Evolutionary conservation across 176 grass and related monocot species (phyloP), one percentile per base, ranked within the genome.

Genomic region (Hsuehochloa calcarea): DNA sequence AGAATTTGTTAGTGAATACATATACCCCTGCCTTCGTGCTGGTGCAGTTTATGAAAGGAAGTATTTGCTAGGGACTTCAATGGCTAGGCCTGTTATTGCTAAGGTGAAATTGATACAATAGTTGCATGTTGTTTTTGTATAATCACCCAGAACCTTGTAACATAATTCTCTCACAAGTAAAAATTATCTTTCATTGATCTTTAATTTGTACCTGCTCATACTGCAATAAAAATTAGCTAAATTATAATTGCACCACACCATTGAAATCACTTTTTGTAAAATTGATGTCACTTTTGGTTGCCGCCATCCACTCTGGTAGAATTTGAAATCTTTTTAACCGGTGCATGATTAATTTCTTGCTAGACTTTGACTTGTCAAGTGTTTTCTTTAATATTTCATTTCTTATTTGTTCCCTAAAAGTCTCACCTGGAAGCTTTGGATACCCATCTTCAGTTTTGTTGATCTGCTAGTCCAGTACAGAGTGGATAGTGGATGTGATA

Each of bases 31-130:
- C 80, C 79, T 99, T 61, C 91, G 91, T 83, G 91, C 96, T 68
- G 96, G 93, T 85, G 93, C 96, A 69, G 85, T 99, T 68, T 99
- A 99, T 85, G 96, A 99, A 93, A 94, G 93, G 51, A 99, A 99
- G 79, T 99, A 99, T 88, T 87, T 99, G 29, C 91, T 99, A 77
- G 96, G 93, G 64, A 99, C 96, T 74, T 99, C 96, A 37, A 96
- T 99, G 93, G 96, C 96, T 84, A 89, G 96, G 51, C 96, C 93
- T 84, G 90, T 96, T 90, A 99, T 96, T 86, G 96, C 96, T 39
- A 96, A 99, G 96, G 96, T 99, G 51, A 78, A 78, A 37, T 50
- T 74, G 31, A 34, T 69, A 86, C 5, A 16, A 35, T 52, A 45
- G 12, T 14, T 75, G 31, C 20, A 81, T 63, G 25, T 76, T 75